These are phyloP conservation scores for Tuber aestivum DNA, from an alignment of 495 filamentous ascomycete genomes.

Conservation along the genomic window DNA sequence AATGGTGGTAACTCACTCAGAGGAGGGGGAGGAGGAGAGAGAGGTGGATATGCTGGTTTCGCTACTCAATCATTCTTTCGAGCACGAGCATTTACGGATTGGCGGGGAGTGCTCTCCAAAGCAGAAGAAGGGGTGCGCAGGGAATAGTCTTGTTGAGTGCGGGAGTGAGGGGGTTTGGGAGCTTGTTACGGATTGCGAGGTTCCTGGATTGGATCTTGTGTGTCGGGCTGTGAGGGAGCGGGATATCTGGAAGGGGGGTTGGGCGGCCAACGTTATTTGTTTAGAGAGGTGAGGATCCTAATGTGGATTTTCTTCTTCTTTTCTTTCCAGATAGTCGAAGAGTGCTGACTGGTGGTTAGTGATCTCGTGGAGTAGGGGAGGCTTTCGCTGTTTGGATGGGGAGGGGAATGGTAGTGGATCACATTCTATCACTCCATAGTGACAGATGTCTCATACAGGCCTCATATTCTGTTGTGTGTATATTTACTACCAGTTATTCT, in stretches of 20 bases:
- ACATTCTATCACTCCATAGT: neutral
- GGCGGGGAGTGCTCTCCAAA: neutral
- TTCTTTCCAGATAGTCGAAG: neutral
- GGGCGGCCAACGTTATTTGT: conserved; percentile 9
- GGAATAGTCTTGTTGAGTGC: conserved; percentile 14
- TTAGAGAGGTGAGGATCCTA: conserved; percentile 18
- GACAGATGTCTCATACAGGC: neutral
- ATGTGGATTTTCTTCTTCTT: neutral
- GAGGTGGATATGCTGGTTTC: conserved; percentile 8
- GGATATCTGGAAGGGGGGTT: conserved; percentile 12
- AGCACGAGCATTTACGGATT: neutral
- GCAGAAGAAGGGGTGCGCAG: conserved; percentile 18
- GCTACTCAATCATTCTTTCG: conserved; percentile 13
- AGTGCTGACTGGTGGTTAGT: neutral
- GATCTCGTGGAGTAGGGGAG: neutral
- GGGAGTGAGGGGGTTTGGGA: conserved; percentile 18
- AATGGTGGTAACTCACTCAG: neutral
- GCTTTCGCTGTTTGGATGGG: neutral
- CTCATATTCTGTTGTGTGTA: neutral
- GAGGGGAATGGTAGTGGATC: neutral
- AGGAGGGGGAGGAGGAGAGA: neutral
- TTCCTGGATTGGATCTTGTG: conserved; percentile 7
- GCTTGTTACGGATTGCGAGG: conserved; percentile 7
- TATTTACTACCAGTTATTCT: neutral
- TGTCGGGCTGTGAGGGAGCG: conserved; percentile 16